Percentiles rank a stretch among this genome's conserved stretches.
Conservation (phyloP, 2,329 filamentous ascomycete species). For the Pseudogymnoascus sp. region DNA sequence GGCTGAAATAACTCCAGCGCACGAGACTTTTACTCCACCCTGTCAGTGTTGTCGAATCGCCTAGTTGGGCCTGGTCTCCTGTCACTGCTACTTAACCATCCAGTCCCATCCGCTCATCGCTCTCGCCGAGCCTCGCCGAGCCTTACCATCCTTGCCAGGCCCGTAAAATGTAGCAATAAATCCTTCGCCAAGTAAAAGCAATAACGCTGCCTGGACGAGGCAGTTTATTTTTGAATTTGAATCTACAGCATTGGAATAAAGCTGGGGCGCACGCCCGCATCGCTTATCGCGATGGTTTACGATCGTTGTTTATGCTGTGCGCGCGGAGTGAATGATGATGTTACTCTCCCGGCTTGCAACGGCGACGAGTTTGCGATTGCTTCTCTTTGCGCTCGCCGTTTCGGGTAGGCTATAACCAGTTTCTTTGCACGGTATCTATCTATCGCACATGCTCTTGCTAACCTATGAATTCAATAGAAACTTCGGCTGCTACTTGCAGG, state of each 20-base stretch:
- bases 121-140: neutral
- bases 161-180: neutral
- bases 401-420: neutral
- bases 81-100: neutral
- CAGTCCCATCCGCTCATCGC: neutral
- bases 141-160: neutral
- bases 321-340: neutral
- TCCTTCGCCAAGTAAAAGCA: neutral
- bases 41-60: neutral
- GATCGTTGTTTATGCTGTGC: neutral
- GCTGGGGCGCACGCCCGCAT: neutral
- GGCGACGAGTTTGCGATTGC: neutral
- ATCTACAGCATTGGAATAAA: neutral
- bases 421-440: neutral
- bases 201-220: neutral
- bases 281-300: neutral
- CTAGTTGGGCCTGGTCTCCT: neutral
- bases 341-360: neutral
- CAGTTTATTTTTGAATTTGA: neutral
- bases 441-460: neutral
- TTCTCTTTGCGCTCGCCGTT: neutral
- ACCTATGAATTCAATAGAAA: neutral
- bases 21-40: neutral
- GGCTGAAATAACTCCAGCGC: slow-evolving; percentile 37
- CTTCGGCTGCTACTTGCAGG: neutral